Evolutionary conservation across 495 filamentous ascomycete species (phyloP).

Genomic region (Penicillium diatomitis): DNA sequence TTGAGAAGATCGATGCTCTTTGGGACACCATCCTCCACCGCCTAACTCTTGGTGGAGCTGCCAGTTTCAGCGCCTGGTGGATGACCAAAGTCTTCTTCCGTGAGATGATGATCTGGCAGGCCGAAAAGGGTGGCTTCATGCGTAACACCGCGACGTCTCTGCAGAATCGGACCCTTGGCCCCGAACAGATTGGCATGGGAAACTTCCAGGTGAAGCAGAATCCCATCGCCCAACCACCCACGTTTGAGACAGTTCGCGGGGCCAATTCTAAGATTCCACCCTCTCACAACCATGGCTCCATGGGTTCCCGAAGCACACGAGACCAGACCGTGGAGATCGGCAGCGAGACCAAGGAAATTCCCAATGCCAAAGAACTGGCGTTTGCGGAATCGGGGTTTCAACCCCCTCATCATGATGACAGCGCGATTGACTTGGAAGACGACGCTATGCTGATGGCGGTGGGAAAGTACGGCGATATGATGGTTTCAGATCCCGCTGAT

Average conservation of each 20-base stretch:
- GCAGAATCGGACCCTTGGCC: constrained; percentile 30
- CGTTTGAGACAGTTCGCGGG: constrained; percentile 6
- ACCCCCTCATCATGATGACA: constrained; percentile 37
- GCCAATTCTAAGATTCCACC: not conserved
- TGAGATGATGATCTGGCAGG: constrained; percentile 88
- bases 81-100: constrained; percentile 96
- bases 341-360: constrained; percentile 11
- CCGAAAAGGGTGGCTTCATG: constrained; percentile 88
- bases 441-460: constrained; percentile 39
- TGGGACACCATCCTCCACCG: constrained; percentile 40
- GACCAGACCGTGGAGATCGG: constrained; percentile 10
- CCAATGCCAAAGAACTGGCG: constrained; percentile 13
- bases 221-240: constrained; percentile 2
- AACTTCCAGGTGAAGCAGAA: constrained; percentile 18
- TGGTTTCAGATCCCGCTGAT: constrained; percentile 40
- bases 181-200: constrained; percentile 17
- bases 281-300: constrained; percentile 2
- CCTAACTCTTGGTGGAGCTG: constrained; percentile 65
- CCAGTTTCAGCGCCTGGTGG: constrained; percentile 94
- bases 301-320: constrained; percentile 5
- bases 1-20: constrained; percentile 35
- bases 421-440: constrained; percentile 40
- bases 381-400: constrained; percentile 27
- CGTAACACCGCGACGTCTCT: constrained; percentile 43
- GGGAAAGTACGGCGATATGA: constrained; percentile 43